phyloP scores from a whole-genome alignment of 2,329 filamentous ascomycete genomes.

The Sporothrix schenckii region DNA sequence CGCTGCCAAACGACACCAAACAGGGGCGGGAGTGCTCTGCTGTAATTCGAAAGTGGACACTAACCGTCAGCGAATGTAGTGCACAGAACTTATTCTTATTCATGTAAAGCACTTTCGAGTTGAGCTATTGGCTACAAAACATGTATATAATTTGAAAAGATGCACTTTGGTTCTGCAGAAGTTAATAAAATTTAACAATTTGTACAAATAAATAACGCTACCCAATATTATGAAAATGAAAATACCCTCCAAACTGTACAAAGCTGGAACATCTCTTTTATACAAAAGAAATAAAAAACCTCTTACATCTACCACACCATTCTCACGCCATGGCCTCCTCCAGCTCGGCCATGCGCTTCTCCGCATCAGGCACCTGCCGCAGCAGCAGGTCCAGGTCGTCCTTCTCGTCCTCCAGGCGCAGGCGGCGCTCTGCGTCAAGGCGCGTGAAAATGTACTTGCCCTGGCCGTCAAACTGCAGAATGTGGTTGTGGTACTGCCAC shows the following conservation, averaged over 20 bases:
- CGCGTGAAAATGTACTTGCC: conserved; percentile 87
- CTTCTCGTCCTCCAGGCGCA: conserved; percentile 92
- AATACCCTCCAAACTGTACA: conserved; percentile 8
- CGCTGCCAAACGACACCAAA: not conserved
- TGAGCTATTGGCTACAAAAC: too few relatives aligned
- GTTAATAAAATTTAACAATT: not conserved
- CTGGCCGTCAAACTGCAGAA: conserved; percentile 95
- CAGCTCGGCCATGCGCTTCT: conserved; percentile 81
- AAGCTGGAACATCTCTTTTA: not conserved
- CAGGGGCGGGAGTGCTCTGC: not conserved
- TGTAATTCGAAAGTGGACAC: not conserved
- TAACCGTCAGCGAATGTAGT: not conserved
- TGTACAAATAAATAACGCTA: conserved; percentile 4
- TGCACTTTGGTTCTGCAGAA: not conserved
- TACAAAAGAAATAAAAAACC: too few relatives aligned
- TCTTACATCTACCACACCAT: not conserved
- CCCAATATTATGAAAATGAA: not conserved
- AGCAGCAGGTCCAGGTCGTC: conserved; percentile 88
- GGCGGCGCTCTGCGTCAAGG: conserved; percentile 81
- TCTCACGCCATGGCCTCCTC: conserved; percentile 49
- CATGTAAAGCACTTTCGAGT: not conserved
- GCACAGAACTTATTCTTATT: not conserved
- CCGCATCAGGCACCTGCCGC: conserved; percentile 82
- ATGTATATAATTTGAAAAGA: too few relatives aligned
- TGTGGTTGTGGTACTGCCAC: conserved; percentile 95